Percentiles rank a stretch among this genome's conserved stretches.
Evolutionary conservation across 495 filamentous ascomycete species (phyloP).

Genomic region (Aspergillus indologenus): DNA sequence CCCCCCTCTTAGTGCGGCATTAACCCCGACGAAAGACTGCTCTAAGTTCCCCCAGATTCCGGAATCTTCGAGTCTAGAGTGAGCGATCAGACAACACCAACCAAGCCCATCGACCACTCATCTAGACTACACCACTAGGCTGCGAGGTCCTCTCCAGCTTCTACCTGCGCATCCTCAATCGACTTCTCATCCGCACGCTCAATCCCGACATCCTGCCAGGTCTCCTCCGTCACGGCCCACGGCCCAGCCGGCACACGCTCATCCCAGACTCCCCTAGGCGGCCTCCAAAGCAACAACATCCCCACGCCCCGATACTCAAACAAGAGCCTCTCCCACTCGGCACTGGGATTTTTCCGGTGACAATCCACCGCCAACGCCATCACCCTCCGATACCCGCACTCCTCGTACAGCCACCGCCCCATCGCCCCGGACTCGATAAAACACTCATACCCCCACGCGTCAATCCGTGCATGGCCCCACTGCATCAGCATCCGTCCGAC

Average conservation of each 20-base stretch:
- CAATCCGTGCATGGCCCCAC: slow-evolving; percentile 34
- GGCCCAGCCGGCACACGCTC: slow-evolving; percentile 16
- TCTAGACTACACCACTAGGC: no score
- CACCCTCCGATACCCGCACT: slow-evolving; percentile 27
- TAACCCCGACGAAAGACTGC: not conserved
- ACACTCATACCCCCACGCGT: slow-evolving; percentile 33
- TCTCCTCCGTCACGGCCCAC: slow-evolving; percentile 3
- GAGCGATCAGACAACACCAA: not conserved
- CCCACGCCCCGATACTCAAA: slow-evolving; percentile 24
- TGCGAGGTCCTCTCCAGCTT: no score
- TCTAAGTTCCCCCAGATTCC: not conserved
- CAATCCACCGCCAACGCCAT: slow-evolving; percentile 22
- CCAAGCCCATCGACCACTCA: not conserved
- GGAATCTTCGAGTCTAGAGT: not conserved
- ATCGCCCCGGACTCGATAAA: slow-evolving; percentile 32
- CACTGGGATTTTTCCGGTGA: slow-evolving; percentile 24
- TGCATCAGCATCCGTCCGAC: slow-evolving; percentile 33
- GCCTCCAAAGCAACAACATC: slow-evolving; percentile 31
- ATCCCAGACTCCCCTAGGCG: slow-evolving; percentile 29
- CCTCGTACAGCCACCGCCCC: slow-evolving; percentile 38
- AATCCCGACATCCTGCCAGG: not conserved
- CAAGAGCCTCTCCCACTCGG: slow-evolving; percentile 27
- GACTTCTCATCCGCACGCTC: not conserved
- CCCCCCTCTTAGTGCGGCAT: not conserved
- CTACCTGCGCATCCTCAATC: no score